Evolutionary conservation across 768 basidiomycete genomes (phyloP), one percentile per base, ranked within the genome.

Genomic region (Leucosporidium yakuticum): DNA sequence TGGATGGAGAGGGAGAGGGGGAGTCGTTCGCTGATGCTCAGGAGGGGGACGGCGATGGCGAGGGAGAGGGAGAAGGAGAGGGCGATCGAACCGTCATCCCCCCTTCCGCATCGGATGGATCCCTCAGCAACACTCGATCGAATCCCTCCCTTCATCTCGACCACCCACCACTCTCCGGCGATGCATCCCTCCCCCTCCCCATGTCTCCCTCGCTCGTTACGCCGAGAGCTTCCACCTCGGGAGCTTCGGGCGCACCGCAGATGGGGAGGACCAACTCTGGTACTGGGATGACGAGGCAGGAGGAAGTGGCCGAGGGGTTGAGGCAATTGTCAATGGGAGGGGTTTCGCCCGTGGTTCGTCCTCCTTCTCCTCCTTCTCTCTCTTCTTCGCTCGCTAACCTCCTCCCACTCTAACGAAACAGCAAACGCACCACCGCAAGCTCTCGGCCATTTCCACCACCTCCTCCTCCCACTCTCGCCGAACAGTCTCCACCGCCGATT

Each of bases 401-500:
- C 5, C 20, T 20, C 31, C 4, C 34, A 19, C n/a, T 19, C 21
- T 20, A 17, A 58, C 17, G 29, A 8, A 44, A 44, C 39, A 44
- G 14, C n/a, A 53, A 6, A n/a, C 51, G 17, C n/a, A 53, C 51
- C 27, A 53, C 51, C 51, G n/a, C n/a, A 23, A 23, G 23, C n/a
- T 27, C 51, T 27, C 51, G 51, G 9, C 51, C 27, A 4, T 27
- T 2, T n/a, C 51, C 12, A 27, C 51, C 51, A 8, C 51, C 14
- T 53, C 51, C 23, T 23, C 29, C 6, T 44, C n/a, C 49, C 60
- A 3, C 25, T 6, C 44, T 62, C 65, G 15, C 65, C 66, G 19
- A 14, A 20, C 32, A 3, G 8, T 44, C 29, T 55, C 66, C 1
- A 17, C 34, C 17, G 71, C 65, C 14, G 68, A 69, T 32, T 73